These are phyloP conservation scores for Epichloe scottii DNA, from an alignment of 2,329 filamentous ascomycete genomes.

Conservation along the genomic window DNA sequence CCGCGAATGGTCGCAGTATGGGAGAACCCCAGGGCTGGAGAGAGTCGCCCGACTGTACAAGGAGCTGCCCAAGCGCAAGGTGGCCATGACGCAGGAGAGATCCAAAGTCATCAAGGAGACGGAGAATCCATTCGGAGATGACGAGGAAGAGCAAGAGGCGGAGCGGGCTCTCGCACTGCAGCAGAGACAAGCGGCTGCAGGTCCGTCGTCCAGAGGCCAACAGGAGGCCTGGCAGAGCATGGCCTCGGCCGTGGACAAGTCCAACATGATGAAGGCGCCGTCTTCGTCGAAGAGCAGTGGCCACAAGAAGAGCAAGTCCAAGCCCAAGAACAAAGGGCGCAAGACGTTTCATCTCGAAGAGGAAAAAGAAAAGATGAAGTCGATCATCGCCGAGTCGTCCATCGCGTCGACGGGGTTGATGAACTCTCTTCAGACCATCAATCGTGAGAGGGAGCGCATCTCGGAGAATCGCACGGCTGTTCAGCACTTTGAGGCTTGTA, in stretches of 20 bases:
- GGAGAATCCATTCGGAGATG: conserved; percentile 57
- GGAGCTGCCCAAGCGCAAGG: conserved; percentile 54
- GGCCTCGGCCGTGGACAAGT: conserved; percentile 10
- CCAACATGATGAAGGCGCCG: conserved; percentile 18
- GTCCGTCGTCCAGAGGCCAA: conserved; percentile 2
- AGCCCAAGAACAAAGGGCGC: conserved; percentile 34
- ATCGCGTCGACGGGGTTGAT: conserved; percentile 83
- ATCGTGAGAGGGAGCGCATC: conserved; percentile 76
- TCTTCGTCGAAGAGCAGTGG: background rate
- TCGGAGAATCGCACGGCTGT: conserved; percentile 70
- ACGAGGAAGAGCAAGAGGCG: conserved; percentile 47
- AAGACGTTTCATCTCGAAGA: conserved; percentile 71
- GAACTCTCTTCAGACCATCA: conserved; percentile 81
- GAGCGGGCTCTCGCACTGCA: conserved; percentile 18
- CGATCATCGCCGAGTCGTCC: conserved; percentile 77
- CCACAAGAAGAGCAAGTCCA: conserved; percentile 37
- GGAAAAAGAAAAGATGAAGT: conserved; percentile 78
- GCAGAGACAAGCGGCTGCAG: conserved; percentile 12
- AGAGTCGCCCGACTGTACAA: conserved; percentile 66
- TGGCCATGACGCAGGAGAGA: conserved; percentile 60
- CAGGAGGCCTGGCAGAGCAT: background rate
- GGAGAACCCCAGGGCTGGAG: conserved; percentile 66
- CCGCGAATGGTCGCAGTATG: conserved; percentile 79
- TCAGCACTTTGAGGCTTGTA: conserved; percentile 74
- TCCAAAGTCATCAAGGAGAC: conserved; percentile 78